These are phyloP conservation scores for Microbotryum violaceum DNA, from an alignment of 1,284 basidiomycete species.

Conservation along the genomic window DNA sequence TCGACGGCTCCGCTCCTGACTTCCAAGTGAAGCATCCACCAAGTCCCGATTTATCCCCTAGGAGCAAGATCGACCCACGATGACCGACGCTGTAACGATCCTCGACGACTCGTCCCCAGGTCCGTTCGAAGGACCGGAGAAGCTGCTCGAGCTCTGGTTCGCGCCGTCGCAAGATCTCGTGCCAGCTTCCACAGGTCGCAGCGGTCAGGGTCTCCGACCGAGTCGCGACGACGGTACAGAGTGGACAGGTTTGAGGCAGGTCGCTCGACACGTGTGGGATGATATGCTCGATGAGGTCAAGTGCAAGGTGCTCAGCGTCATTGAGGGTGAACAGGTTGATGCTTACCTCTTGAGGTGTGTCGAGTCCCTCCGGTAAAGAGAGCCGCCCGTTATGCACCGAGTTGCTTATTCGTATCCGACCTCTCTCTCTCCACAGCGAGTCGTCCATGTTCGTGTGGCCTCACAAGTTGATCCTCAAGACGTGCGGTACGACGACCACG, in stretches of 20 bases:
- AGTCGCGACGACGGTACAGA: no score
- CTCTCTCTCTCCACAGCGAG: conserved; percentile 55
- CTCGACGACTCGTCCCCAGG: conserved; percentile 29
- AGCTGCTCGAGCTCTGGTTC: conserved; percentile 98
- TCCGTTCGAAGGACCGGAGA: conserved; percentile 59
- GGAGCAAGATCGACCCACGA: no score
- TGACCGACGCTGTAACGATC: conserved; percentile 2
- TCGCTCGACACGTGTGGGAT: conserved; percentile 78
- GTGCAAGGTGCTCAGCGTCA: conserved; percentile 89
- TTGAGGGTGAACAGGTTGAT: conserved; percentile 80
- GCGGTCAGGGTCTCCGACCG: conserved; percentile 7
- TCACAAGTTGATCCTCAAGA: conserved; percentile 96
- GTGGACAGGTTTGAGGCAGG: conserved; percentile 61
- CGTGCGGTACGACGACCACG: conserved; percentile 97
- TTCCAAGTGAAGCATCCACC: no score
- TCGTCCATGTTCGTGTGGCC: conserved; percentile 94
- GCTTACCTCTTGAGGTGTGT: conserved; percentile 90
- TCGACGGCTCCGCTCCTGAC: no score
- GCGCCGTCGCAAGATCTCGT: conserved; percentile 62
- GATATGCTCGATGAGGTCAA: conserved; percentile 95
- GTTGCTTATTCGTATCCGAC: background rate
- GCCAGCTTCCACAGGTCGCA: conserved; percentile 41
- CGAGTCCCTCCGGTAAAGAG: background rate
- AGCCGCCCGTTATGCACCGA: background rate
- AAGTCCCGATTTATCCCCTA: no score